Percentiles rank a stretch among this genome's conserved stretches.
Evolutionary conservation across 345 rosid genomes (phyloP).

Genomic region (Eucalyptus urophylla): DNA sequence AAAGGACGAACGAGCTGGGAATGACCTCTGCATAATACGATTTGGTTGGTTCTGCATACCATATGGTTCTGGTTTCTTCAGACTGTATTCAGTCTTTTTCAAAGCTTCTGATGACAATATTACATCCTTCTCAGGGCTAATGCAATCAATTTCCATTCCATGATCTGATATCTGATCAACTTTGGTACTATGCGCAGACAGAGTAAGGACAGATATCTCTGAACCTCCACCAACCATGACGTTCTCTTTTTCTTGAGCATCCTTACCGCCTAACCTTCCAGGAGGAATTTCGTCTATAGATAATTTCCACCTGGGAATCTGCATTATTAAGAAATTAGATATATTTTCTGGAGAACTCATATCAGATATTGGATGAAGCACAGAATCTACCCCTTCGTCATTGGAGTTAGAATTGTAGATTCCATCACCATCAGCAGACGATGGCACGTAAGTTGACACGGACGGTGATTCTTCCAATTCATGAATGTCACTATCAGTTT

Average conservation of each 20-base stretch:
- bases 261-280: slow-evolving; percentile 16
- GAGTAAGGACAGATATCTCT: slow-evolving; percentile 6
- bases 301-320: slow-evolving; percentile 5
- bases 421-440: slow-evolving; percentile 11
- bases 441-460: slow-evolving; percentile 5
- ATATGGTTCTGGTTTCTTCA: slow-evolving; percentile 14
- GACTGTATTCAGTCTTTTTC: slow-evolving; percentile 4
- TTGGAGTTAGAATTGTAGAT: slow-evolving; percentile 6
- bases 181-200: slow-evolving; percentile 14
- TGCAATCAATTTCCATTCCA: slow-evolving; percentile 7
- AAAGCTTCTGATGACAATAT: slow-evolving; percentile 11
- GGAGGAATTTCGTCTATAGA: slow-evolving; percentile 6
- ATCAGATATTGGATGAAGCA: slow-evolving; percentile 20
- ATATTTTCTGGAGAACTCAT: slow-evolving; percentile 22
- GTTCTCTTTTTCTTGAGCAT: slow-evolving; percentile 8
- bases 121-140: slow-evolving; percentile 8
- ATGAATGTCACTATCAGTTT: slow-evolving; percentile 1
- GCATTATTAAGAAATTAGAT: background rate
- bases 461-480: slow-evolving; percentile 11
- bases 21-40: slow-evolving; percentile 22
- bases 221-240: slow-evolving; percentile 8
- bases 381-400: slow-evolving; percentile 15
- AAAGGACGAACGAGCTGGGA: slow-evolving; percentile 24
- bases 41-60: slow-evolving; percentile 25
- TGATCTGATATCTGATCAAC: slow-evolving; percentile 2